Evolutionary conservation across 2,329 filamentous ascomycete species (phyloP), one percentile per base, ranked within the genome.

Genomic region (Exophiala bonariae): DNA sequence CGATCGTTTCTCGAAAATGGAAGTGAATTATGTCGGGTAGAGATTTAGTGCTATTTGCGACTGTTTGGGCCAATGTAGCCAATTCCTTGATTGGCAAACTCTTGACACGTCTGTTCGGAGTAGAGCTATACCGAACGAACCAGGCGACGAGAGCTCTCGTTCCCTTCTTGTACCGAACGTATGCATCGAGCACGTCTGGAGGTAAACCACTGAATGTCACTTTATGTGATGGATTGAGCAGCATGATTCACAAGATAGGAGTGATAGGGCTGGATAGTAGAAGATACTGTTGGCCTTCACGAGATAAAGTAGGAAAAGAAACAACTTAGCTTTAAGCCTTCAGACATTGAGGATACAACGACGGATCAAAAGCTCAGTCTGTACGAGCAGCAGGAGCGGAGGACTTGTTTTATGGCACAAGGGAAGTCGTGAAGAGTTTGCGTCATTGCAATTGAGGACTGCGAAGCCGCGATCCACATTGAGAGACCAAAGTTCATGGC

Each of bases 21-120:
- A 62, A 63, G 35, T 59, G 59, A 37, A 63, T 56, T n/a, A 56
- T 49, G 20, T 61, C 58, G 3, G 61, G 61, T 28, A 63, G 49
- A n/a, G 49, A 47, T 13, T 57, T 47, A 6, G 56, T 38, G 23
- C 57, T 62, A 17, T 41, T 49, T 8, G 51, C 50, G 6, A 58
- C 45, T 7, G 38, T 22, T 16, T 51, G 41, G 14, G 54, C 59
- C 17, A 63, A 44, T 4, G 49, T 44, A 22, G 54, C 40, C 17
- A 63, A 46, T 18, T 62, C 59, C 43, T 56, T 59, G 46, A 63
- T 57, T 3, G 60, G 58, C 8, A 63, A 45, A 13, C 33, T 54
- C 26, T 55, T 52, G 31, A 47, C 45, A 3, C 43, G 34, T 14
- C 44, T 47, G 17, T 49, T 41, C 14, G 58, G 51, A 13, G 41